These are phyloP conservation scores for Leccinum fallax DNA, from an alignment of 1,284 basidiomycete genomes.

Conservation along the genomic window DNA sequence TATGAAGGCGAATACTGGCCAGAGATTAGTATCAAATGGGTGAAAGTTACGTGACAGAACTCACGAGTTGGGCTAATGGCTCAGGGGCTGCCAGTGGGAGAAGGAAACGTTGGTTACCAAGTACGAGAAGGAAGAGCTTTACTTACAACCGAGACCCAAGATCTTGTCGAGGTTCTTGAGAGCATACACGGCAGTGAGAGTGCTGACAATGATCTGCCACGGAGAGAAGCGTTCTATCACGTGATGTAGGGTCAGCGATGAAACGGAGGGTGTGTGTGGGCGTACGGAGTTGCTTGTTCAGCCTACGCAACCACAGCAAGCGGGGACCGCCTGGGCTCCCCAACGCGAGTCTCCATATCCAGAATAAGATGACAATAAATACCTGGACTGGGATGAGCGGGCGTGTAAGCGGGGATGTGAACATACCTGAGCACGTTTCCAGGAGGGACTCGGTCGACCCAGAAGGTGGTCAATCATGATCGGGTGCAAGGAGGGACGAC, in stretches of 20 bases:
- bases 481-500: constrained; percentile 10
- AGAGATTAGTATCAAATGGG: constrained; percentile 8
- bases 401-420: neutral
- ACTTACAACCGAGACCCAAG: constrained; percentile 79
- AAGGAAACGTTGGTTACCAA: neutral
- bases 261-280: constrained; percentile 6
- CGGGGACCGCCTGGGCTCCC: constrained; percentile 72
- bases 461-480: constrained; percentile 84
- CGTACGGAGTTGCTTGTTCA: constrained; percentile 66
- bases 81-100: constrained; percentile 72
- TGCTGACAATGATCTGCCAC: constrained; percentile 90
- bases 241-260: neutral
- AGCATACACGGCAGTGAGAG: constrained; percentile 85
- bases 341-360: constrained; percentile 77
- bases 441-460: constrained; percentile 74
- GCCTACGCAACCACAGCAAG: constrained; percentile 59
- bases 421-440: constrained; percentile 74
- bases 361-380: constrained; percentile 88
- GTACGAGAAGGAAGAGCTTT: constrained; percentile 3
- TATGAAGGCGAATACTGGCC: constrained; percentile 87
- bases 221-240: constrained; percentile 82
- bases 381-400: constrained; percentile 48
- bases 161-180: constrained; percentile 87
- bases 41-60: constrained; percentile 28
- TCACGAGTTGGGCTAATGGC: constrained; percentile 83